Evolutionary conservation across 371 early-diverging fungal genomes (phyloP).

Genomic region (Mucor circinelloides): DNA sequence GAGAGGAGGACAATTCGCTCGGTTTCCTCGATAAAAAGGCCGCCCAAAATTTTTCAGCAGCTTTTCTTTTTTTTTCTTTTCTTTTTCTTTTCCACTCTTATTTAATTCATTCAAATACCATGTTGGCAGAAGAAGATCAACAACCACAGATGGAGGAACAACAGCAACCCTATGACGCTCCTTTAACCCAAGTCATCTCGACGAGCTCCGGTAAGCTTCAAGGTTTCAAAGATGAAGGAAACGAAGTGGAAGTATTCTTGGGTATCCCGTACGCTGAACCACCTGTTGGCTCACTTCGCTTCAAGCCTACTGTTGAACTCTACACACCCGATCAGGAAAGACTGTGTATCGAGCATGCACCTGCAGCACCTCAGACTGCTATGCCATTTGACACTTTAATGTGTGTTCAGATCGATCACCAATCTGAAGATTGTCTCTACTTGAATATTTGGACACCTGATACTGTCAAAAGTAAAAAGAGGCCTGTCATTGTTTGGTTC

Average conservation of each 20-base stretch:
- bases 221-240: conserved; percentile 28
- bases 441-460: conserved; percentile 38
- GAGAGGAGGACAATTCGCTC: neutral
- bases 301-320: conserved; percentile 27
- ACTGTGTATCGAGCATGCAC: conserved; percentile 20
- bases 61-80: neutral
- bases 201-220: conserved; percentile 34
- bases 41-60: neutral
- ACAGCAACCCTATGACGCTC: neutral
- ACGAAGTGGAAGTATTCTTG: conserved; percentile 30
- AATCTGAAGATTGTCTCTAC: conserved; percentile 45
- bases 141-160: neutral
- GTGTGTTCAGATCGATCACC: conserved; percentile 35
- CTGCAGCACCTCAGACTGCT: conserved; percentile 34
- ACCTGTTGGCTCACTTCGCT: conserved; percentile 35
- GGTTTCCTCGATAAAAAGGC: neutral
- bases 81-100: neutral
- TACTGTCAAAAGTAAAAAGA: conserved; percentile 15
- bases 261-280: conserved; percentile 44
- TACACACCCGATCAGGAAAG: conserved; percentile 16
- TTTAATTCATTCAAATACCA: neutral
- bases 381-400: conserved; percentile 49
- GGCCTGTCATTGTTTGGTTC: conserved; percentile 41
- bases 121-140: neutral
- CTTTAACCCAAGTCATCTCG: conserved; percentile 11